Percentiles rank a stretch among this genome's conserved stretches.
These are phyloP conservation scores for Pichia membranifaciens DNA, from an alignment of 805 yeast species.

Conservation along the genomic window DNA sequence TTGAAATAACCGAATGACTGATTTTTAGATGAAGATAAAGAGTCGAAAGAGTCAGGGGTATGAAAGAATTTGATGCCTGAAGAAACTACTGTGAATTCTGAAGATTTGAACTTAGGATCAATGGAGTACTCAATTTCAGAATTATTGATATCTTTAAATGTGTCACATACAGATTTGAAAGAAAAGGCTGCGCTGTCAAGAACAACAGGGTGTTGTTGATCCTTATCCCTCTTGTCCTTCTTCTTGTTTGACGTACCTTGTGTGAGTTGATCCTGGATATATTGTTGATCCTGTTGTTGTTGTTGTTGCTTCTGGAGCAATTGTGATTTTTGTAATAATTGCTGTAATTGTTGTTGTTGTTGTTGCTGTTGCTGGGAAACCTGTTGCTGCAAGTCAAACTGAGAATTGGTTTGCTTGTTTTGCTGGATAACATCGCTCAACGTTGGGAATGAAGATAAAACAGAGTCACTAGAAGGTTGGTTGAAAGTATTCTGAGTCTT, in stretches of 20 bases:
- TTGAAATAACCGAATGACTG: conserved; percentile 11
- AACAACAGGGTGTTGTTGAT: conserved; percentile 17
- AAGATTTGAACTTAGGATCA: conserved; percentile 21
- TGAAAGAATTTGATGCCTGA: conserved; percentile 21
- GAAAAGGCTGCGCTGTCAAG: conserved; percentile 23
- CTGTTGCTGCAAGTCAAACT: conserved; percentile 27
- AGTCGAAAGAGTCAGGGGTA: conserved; percentile 14
- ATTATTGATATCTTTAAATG: conserved; percentile 23
- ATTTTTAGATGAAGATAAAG: conserved; percentile 12
- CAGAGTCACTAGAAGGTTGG: conserved; percentile 12
- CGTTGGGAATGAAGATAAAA: conserved; percentile 46
- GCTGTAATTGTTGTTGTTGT: conserved; percentile 14
- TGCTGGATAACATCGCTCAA: conserved; percentile 26
- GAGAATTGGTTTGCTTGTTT: conserved; percentile 16
- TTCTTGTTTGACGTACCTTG: conserved; percentile 10
- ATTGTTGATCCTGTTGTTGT: conserved; percentile 26
- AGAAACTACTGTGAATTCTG: conserved; percentile 5
- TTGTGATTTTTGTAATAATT: conserved; percentile 13
- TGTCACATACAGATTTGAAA: conserved; percentile 25
- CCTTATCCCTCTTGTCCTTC: conserved; percentile 26
- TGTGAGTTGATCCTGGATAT: conserved; percentile 13
- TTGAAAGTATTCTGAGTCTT: conserved; percentile 25
- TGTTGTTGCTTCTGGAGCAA: conserved; percentile 22
- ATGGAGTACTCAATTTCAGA: conserved; percentile 22
- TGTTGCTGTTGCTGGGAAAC: conserved; percentile 29